These are phyloP conservation scores for Themeda triandra DNA, from an alignment of 176 grass and related monocot species.

Conservation along the genomic window DNA sequence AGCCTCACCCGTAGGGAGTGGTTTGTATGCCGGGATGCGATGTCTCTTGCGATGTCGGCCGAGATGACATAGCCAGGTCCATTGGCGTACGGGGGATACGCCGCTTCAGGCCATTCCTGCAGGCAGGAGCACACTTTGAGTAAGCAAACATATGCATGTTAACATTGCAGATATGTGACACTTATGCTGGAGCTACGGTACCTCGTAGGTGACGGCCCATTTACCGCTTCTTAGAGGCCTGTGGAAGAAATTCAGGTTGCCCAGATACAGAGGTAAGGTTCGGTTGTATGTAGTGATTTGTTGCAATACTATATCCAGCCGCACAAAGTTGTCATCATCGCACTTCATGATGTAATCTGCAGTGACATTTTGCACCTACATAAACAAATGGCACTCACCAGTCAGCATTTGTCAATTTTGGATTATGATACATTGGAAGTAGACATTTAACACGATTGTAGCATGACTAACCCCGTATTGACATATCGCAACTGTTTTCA, in stretches of 20 bases:
- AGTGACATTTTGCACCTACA: constrained; percentile 70
- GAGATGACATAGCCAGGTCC: constrained; percentile 89
- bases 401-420: background rate
- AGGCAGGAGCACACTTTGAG: background rate
- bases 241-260: constrained; percentile 83
- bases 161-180: background rate
- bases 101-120: constrained; percentile 95
- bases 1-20: constrained; percentile 57
- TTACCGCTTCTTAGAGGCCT: constrained; percentile 79
- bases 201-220: constrained; percentile 84
- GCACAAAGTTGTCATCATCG: constrained; percentile 81
- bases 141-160: background rate
- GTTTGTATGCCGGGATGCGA: constrained; percentile 50
- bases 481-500: constrained; percentile 95
- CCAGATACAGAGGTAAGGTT: constrained; percentile 75
- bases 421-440: background rate
- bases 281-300: constrained; percentile 52
- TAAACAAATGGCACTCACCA: background rate
- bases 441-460: background rate
- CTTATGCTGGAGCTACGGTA: background rate
- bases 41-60: constrained; percentile 51
- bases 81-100: constrained; percentile 89
- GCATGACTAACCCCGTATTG: constrained; percentile 67
- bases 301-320: constrained; percentile 72
- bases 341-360: constrained; percentile 90